Evolutionary conservation across 805 yeast genomes (phyloP), one percentile per base, ranked within the genome.

Genomic region (Candida glaebosa): DNA sequence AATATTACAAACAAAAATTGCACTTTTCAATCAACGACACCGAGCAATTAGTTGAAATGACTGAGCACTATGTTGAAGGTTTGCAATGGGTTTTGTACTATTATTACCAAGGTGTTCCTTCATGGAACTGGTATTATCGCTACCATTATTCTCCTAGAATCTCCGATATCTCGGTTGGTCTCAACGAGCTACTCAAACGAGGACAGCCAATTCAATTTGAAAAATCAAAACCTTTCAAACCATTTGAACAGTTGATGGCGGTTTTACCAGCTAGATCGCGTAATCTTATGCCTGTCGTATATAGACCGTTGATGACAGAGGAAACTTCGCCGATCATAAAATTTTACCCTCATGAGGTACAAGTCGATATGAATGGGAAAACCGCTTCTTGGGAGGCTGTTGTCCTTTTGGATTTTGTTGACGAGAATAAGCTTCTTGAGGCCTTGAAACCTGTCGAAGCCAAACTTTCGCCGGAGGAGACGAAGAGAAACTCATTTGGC

Each of bases 311-410:
- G 48, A 90, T 93, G 96, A 80, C 82, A 10, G 96, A 90, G 44
- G 81, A 80, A 34, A 72, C 73, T 34, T 90, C 97, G 5, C 95
- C 96, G 19, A 88, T 93, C 50, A 75, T 75, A 42, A 97, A 89
- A 53, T 89, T 88, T 55, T 93, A 93, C 58, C 99, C 99, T 2
- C 74, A 76, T 43, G 87, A 87, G 45, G 96, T 91, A 42, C 87
- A 82, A 39, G 73, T 87, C 26, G 99, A 93, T 66, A 75, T 81
- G 77, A 93, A 93, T 58, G 99, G 98, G 34, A 93, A 93, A 60
- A 87, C 89, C 41, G 95, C 93, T 2, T 84, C 88, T 38, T 93
- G 99, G 99, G 98, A 93, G 67, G 97, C 97, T 8, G 96, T 93
- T 42, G 96, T 93, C 5, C 76, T 87, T 53, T 76, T 93, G 44